phyloP scores from a whole-genome alignment of 1,284 basidiomycete genomes.

The Ustilago lituana region DNA sequence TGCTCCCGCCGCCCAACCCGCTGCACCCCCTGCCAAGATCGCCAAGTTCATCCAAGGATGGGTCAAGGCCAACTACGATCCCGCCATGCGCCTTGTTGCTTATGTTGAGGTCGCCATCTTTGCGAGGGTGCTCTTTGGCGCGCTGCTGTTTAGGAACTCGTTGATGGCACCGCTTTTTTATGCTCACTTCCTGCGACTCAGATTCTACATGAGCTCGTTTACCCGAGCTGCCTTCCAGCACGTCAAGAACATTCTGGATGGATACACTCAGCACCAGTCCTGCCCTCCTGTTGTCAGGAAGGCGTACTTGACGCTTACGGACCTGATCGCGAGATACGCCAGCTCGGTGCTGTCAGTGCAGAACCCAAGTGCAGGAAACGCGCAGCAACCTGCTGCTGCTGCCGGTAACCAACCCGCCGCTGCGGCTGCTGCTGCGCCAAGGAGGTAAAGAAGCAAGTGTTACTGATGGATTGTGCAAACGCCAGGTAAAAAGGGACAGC shows the following conservation, averaged over 20 bases:
- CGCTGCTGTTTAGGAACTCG: constrained; percentile 63
- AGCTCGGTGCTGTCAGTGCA: constrained; percentile 62
- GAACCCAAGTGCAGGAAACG: constrained; percentile 16
- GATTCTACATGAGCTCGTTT: constrained; percentile 67
- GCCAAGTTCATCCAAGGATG: constrained; percentile 64
- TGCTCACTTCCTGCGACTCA: constrained; percentile 63
- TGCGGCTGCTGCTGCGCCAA: constrained; percentile 14
- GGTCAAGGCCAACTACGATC: constrained; percentile 68
- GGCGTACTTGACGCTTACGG: constrained; percentile 61
- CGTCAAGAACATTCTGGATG: constrained; percentile 58
- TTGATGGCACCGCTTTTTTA: constrained; percentile 63
- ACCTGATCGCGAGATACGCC: constrained; percentile 62
- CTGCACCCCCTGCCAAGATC: constrained; percentile 51
- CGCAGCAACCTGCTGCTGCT: constrained; percentile 6
- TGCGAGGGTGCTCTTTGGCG: constrained; percentile 63
- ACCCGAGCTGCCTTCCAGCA: constrained; percentile 65
- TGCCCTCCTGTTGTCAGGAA: constrained; percentile 62
- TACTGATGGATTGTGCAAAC: no score
- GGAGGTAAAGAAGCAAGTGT: constrained; percentile 10
- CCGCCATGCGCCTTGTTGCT: constrained; percentile 67
- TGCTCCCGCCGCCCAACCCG: constrained; percentile 30
- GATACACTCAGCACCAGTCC: constrained; percentile 54
- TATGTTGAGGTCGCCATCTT: constrained; percentile 67
- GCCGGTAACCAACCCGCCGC: constrained; percentile 1
- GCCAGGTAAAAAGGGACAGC: no score